phyloP scores from a whole-genome alignment of 495 filamentous ascomycete species.

The Talaromyces stipitatus region DNA sequence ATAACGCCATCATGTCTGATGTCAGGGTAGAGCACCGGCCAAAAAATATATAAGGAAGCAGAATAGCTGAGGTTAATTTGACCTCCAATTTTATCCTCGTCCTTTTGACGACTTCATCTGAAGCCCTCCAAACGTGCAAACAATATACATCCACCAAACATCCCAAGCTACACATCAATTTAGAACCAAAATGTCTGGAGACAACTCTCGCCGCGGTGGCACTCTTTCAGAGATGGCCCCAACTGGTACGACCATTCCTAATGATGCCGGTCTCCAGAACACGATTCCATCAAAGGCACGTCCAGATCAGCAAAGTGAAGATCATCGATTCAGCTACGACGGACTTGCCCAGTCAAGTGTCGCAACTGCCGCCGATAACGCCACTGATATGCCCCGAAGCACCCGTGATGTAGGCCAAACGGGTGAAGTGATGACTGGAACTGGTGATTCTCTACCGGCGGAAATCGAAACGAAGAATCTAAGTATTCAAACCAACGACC shows the following conservation, averaged over 20 bases:
- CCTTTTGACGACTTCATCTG: too few relatives aligned
- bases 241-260: constrained; percentile 44
- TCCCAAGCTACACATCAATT: not conserved
- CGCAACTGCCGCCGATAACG: constrained; percentile 44
- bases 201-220: constrained; percentile 24
- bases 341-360: constrained; percentile 24
- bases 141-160: not conserved
- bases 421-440: constrained; percentile 44
- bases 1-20: constrained; percentile 1
- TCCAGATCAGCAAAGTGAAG: constrained; percentile 37
- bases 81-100: too few relatives aligned
- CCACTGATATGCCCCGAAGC: constrained; percentile 43
- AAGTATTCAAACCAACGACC: constrained; percentile 26
- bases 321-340: constrained; percentile 20
- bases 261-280: constrained; percentile 44
- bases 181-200: not conserved
- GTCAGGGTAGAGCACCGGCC: not conserved
- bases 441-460: constrained; percentile 38
- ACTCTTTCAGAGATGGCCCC: constrained; percentile 43
- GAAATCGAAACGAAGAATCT: constrained; percentile 41
- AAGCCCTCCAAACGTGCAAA: not conserved
- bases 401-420: constrained; percentile 35
- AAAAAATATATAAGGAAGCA: not conserved
- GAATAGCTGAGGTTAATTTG: too few relatives aligned
- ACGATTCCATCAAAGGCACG: constrained; percentile 50